A percentile compares a stretch with the other conserved stretches of the same genome.
These are phyloP conservation scores for Apiotrichum sp. DNA, from an alignment of 1,284 basidiomycete species.

Conservation along the genomic window DNA sequence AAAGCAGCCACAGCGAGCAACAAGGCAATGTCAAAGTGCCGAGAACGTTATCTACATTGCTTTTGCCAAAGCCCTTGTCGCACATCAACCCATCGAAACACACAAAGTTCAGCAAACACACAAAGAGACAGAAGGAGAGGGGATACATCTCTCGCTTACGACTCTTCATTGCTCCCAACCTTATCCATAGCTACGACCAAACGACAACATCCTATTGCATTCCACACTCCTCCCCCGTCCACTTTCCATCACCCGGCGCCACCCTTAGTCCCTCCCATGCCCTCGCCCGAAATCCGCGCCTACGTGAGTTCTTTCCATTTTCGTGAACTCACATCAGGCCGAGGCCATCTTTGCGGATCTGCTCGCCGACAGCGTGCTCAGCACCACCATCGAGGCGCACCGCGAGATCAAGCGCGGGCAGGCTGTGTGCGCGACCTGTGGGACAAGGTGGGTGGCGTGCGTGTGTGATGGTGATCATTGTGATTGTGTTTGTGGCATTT, in stretches of 20 bases:
- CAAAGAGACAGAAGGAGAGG: too few relatives aligned
- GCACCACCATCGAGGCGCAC: slow-evolving; percentile 35
- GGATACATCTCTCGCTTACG: too few relatives aligned
- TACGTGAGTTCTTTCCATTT: slow-evolving; percentile 1
- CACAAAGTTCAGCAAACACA: too few relatives aligned
- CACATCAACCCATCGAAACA: too few relatives aligned
- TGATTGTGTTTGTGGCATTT: too few relatives aligned
- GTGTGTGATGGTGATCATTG: not conserved
- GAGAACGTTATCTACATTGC: too few relatives aligned
- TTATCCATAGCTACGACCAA: too few relatives aligned
- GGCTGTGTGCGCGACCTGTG: slow-evolving; percentile 24
- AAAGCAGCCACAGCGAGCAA: too few relatives aligned
- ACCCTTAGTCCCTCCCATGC: not conserved
- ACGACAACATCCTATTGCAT: not conserved
- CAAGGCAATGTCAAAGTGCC: too few relatives aligned
- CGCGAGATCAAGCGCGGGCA: slow-evolving; percentile 39
- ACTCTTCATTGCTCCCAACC: too few relatives aligned
- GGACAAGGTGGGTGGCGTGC: slow-evolving; percentile 26
- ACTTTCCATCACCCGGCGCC: not conserved
- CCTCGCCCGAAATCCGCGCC: slow-evolving; percentile 10
- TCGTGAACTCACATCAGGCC: slow-evolving; percentile 20
- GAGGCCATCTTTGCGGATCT: slow-evolving; percentile 34
- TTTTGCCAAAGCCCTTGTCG: too few relatives aligned
- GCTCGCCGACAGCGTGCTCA: slow-evolving; percentile 30
- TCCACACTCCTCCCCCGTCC: too few relatives aligned